These are phyloP conservation scores for Aspergillus niger DNA, from an alignment of 2,329 filamentous ascomycete genomes.

Conservation along the genomic window DNA sequence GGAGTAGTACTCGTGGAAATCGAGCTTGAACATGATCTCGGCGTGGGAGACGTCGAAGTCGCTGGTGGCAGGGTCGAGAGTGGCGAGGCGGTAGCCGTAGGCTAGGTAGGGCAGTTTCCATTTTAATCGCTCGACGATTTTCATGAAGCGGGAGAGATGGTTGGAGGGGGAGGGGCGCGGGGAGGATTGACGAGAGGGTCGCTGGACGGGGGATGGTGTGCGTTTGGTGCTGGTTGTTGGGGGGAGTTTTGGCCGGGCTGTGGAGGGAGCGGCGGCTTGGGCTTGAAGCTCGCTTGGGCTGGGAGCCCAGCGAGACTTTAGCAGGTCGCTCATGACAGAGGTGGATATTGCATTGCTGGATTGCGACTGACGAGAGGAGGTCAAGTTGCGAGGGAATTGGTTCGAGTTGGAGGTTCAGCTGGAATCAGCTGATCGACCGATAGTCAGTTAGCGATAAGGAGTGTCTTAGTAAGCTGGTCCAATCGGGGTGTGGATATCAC, in stretches of 20 bases:
- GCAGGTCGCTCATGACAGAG: slow-evolving; percentile 12
- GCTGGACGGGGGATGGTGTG: neutral
- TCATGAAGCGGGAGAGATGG: slow-evolving; percentile 61
- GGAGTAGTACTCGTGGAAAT: slow-evolving; percentile 76
- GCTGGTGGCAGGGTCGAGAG: slow-evolving; percentile 30
- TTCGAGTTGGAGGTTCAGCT: too few relatives aligned
- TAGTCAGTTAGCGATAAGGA: too few relatives aligned
- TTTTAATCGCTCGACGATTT: slow-evolving; percentile 61
- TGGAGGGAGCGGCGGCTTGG: neutral
- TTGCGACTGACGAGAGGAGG: neutral
- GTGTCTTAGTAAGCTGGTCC: too few relatives aligned
- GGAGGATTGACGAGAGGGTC: slow-evolving; percentile 8
- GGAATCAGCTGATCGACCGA: too few relatives aligned
- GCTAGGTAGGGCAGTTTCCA: slow-evolving; percentile 66
- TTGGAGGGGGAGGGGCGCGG: slow-evolving; percentile 25
- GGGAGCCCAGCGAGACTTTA: slow-evolving; percentile 31
- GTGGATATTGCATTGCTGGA: neutral
- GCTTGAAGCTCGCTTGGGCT: slow-evolving; percentile 2
- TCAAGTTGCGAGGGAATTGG: too few relatives aligned
- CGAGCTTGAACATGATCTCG: slow-evolving; percentile 73
- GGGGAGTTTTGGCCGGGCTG: neutral
- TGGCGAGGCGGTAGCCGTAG: slow-evolving; percentile 58
- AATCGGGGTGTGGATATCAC: too few relatives aligned
- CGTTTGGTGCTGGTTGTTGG: neutral
- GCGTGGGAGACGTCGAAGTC: slow-evolving; percentile 39